phyloP scores from a whole-genome alignment of 345 rosid genomes.

The Noccaea bulbosa region DNA sequence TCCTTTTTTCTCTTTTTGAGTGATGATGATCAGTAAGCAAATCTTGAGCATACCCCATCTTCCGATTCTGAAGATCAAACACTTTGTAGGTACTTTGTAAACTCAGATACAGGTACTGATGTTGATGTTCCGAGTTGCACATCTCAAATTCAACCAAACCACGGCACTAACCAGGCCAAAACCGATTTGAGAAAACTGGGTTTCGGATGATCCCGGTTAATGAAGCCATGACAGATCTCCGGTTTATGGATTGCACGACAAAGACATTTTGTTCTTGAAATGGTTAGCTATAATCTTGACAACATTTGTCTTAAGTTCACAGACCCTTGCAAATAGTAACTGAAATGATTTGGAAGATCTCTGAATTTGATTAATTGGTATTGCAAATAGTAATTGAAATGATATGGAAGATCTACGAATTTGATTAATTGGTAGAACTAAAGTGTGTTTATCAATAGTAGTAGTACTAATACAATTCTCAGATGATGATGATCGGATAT shows the following conservation, averaged over 20 bases:
- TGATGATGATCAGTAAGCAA: slow-evolving; percentile 45
- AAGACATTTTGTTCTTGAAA: neutral
- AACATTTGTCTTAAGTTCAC: slow-evolving; percentile 8
- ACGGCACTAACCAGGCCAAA: slow-evolving; percentile 4
- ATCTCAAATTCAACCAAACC: neutral
- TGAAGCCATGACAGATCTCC: neutral
- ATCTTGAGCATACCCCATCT: slow-evolving; percentile 45
- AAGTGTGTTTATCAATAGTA: slow-evolving; percentile 12
- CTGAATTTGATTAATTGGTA: slow-evolving; percentile 23
- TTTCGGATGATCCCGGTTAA: slow-evolving; percentile 1
- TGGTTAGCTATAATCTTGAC: no score
- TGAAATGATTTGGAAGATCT: slow-evolving; percentile 28
- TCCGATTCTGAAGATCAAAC: slow-evolving; percentile 36
- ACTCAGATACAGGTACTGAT: slow-evolving; percentile 21
- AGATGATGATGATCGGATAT: slow-evolving; percentile 18
- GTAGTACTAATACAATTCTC: slow-evolving; percentile 27
- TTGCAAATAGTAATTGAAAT: slow-evolving; percentile 2
- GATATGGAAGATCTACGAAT: slow-evolving; percentile 31
- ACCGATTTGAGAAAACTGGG: neutral
- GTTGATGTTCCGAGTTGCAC: slow-evolving; percentile 21
- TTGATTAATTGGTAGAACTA: slow-evolving; percentile 15
- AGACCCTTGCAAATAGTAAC: neutral
- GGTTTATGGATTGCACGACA: slow-evolving; percentile 2
- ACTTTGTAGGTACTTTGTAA: slow-evolving; percentile 21
- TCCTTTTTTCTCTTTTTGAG: slow-evolving; percentile 25